Evolutionary conservation across 306 rosid species (phyloP), one percentile per base, ranked within the genome.

Genomic region (Comarum palustre): DNA sequence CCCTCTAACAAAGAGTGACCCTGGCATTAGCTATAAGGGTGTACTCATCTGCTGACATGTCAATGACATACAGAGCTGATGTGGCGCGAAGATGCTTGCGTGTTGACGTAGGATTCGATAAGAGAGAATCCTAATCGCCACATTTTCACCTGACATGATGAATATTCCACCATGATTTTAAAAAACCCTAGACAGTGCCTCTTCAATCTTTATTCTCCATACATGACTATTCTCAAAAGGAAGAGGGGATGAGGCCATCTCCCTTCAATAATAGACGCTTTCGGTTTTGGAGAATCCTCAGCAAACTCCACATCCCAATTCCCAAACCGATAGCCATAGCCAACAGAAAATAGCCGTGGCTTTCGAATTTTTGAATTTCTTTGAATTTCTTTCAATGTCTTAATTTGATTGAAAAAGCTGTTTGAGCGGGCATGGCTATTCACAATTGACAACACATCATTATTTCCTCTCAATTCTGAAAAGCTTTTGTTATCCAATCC

Each of bases 51-150:
- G 81, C 70, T 82, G 85, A 84, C 73, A n/a, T 76, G 86, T 70
- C 41, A 31, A 43, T 5, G 60, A 72, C 36, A 77, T 47, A 60
- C 36, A 65, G 71, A 57, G 71, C 60, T 15, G 22, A 47, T n/a
- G 83, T 42, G 34, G 63, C 13, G 4, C 15, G 39, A 25, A 52
- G 46, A 74, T 77, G 82, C 74, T 62, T 74, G 81, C 73, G 48
- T 83, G 83, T 82, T 82, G 78, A 74, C 77, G 83, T 48, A 13
- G 54, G 82, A 68, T 83, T 88, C 7, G 97, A 83, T 86, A 87
- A 83, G 87, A 62, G 72, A 72, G 92, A 87, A 92, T 89, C 91
- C 41, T 80, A 74, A 79, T 88, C 77, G 48, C 74, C 72, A 58
- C 68, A 29, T 48, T 70, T 72, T 78, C 19, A 69, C 81, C 73